A percentile compares a stretch with the other conserved stretches of the same genome.
phyloP scores from a whole-genome alignment of 2,329 filamentous ascomycete species.

The Stenocarpella maydis region DNA sequence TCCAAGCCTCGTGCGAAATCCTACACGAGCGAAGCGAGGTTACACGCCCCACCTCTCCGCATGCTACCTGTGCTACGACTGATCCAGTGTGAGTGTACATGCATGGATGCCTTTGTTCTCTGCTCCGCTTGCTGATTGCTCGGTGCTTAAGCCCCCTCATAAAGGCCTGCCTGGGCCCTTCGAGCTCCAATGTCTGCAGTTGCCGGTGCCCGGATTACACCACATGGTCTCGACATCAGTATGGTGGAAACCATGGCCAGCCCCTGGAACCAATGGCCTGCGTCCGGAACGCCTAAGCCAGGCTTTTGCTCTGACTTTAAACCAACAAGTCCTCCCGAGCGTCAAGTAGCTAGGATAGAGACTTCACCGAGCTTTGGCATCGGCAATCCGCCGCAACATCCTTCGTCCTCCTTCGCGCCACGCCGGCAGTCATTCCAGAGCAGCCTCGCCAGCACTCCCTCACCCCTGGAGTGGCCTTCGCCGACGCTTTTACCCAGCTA shows the following conservation, averaged over 20 bases:
- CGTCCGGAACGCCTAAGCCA: conserved; percentile 41
- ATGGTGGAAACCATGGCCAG: conserved; percentile 48
- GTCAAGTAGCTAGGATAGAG: background rate
- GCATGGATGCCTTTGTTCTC: background rate
- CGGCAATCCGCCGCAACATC: conserved; percentile 11
- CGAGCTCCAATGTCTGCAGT: conserved; percentile 45
- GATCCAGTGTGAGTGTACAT: conserved; percentile 11
- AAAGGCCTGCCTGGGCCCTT: conserved; percentile 32
- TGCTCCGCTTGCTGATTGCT: conserved; percentile 27
- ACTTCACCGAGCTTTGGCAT: conserved; percentile 13
- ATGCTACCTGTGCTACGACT: conserved; percentile 13
- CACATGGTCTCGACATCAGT: conserved; percentile 44
- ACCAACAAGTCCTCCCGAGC: background rate
- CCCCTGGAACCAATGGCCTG: conserved; percentile 44
- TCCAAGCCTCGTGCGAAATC: background rate
- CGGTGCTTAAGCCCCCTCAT: conserved; percentile 1
- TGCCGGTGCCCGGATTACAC: conserved; percentile 39
- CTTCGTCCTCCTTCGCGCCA: background rate
- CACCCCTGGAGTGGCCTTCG: conserved; percentile 38
- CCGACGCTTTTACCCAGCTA: conserved; percentile 30
- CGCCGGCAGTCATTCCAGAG: conserved; percentile 29
- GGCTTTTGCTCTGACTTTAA: conserved; percentile 33
- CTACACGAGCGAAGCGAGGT: conserved; percentile 18
- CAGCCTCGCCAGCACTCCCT: conserved; percentile 38
- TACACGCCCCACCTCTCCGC: conserved; percentile 9